Base-by-base conservation (phyloP, 371 early-diverging fungal genomes). In the Apophysomyces trapeziformis region DNA sequence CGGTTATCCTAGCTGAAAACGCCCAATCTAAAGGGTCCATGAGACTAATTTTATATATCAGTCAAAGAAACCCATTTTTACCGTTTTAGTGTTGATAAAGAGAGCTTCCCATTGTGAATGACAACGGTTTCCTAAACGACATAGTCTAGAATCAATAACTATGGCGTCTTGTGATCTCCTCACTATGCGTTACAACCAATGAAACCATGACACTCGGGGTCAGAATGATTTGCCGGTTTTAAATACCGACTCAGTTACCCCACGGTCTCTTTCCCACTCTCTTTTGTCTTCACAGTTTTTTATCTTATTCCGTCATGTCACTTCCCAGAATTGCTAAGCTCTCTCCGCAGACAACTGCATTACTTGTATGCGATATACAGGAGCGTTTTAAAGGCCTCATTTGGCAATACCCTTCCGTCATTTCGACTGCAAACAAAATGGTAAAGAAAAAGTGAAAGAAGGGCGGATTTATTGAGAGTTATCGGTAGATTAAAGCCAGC, bases 301-400 rank as follows among this genome's bases (percentile, higher is more conserved):
- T 9, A 16, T 54, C 9, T 54, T 32, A 54, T 58, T 38, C 37
- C 58, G 16, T 18, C 14, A 79, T 79, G 83, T 67, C 78, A 11
- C 54, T 82, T 38, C 63, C 57, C 4, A 78, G 65, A 43, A 77
- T 78, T 58, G 67, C 75, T 32, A 76, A 75, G 46, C 56, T 86
- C 59, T 72, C 83, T 60, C 88, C 87, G 58, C 70, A 83, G 61
- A 79, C 88, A 14, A 93, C 94, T 0, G 94, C 93, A n/a, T 89
- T 97, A 69, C 90, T 97, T 67, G 78, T 95, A 47, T 97, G 98
- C 76, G 97, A 98, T 74, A 87, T 98, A 60, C 97, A 98, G 81
- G 95, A 94, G 58, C 85, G 88, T 60, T 98, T 98, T 82, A 84
- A 92, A 65, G 68, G 85, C 1, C 81, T 83, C 56, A 96, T 96